Base-by-base conservation (phyloP, 768 basidiomycete genomes). In the Grammothele lineata region DNA sequence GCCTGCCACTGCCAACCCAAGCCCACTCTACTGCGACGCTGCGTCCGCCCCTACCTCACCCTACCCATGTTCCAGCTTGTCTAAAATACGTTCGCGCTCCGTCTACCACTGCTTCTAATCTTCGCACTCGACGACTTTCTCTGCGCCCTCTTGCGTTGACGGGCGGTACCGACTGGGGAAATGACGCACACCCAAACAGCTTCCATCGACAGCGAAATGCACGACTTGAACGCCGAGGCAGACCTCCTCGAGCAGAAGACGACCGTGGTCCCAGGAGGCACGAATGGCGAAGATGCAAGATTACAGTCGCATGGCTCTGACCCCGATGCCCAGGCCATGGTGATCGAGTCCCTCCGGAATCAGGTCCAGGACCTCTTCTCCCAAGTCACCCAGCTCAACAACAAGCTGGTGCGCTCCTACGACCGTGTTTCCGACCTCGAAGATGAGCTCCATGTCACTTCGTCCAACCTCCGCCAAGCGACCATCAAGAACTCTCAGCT, bases 381-480 rank as follows among this genome's bases (percentile, higher is more conserved):
- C 14, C 95, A 98, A 65, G 90, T 96, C 37, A 82, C 83, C 22
- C 80, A 88, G 61, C 84, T 98, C 53, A 98, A 98, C 66, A 70
- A 73, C 66, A 98, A 98, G 64, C 86, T 99, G 39, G 92, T 99
- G 51, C 75, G 81, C 50, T 90, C 89, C 2, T 95, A 96, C 65
- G 90, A 94, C 64, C 80, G 90, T 24, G 81, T 95, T 24, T 93
- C 93, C 15, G 85, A 91, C 72, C 76, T 99, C 41, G 94, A 98
- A 62, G 95, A 97, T 62, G 78, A 88, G 47, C 67, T 94, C 11
- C 87, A 94, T 58, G 73, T 85, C 43, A 62, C 79, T 4, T 76
- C 78, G 8, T 73, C 79, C 21, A 73, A 78, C 27, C 61, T 83
- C 12, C 81, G 84, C 7, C 62, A 74, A 11, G 74, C 83, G 1